These are phyloP conservation scores for Saccharomycopsis olivae DNA, from an alignment of 805 yeast species.

Conservation along the genomic window DNA sequence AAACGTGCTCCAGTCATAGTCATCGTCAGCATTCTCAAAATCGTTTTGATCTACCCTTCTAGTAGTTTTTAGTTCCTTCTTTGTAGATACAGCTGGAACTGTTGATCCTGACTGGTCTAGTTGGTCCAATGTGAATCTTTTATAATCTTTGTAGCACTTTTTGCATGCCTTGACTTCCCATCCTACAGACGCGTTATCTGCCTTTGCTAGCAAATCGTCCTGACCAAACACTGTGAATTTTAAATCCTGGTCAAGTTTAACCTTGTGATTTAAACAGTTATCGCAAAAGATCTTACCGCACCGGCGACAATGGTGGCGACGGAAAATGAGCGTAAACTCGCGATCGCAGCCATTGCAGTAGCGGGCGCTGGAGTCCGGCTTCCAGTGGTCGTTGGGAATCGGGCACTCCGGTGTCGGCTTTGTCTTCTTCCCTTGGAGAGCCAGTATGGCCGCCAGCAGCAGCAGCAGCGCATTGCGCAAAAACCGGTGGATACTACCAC, in stretches of 20 bases:
- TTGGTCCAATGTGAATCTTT: slow-evolving; percentile 2
- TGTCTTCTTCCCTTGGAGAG: no score
- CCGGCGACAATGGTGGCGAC: slow-evolving; percentile 32
- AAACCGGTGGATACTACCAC: no score
- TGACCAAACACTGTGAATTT: slow-evolving; percentile 21
- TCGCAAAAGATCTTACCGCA: slow-evolving; percentile 34
- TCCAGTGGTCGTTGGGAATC: slow-evolving; percentile 14
- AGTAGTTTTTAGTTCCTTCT: no score
- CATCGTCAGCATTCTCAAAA: slow-evolving; percentile 11
- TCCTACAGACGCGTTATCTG: neutral
- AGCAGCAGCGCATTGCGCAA: no score
- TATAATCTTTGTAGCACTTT: slow-evolving; percentile 3
- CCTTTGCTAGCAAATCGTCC: neutral
- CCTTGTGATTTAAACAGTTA: slow-evolving; percentile 27
- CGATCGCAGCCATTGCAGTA: slow-evolving; percentile 7
- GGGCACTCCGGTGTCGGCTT: neutral
- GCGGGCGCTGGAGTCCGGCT: slow-evolving; percentile 8
- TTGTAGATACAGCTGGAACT: no score
- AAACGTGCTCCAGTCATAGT: slow-evolving; percentile 17
- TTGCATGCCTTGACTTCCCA: slow-evolving; percentile 7
- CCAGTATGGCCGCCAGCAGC: no score
- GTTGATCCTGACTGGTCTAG: no score
- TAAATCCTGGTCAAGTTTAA: slow-evolving; percentile 27
- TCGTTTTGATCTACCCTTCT: slow-evolving; percentile 6
- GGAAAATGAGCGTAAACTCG: slow-evolving; percentile 14